Evolutionary conservation across 2,329 filamentous ascomycete species (phyloP), one percentile per base, ranked within the genome.

Genomic region (Microsporum audouinii): DNA sequence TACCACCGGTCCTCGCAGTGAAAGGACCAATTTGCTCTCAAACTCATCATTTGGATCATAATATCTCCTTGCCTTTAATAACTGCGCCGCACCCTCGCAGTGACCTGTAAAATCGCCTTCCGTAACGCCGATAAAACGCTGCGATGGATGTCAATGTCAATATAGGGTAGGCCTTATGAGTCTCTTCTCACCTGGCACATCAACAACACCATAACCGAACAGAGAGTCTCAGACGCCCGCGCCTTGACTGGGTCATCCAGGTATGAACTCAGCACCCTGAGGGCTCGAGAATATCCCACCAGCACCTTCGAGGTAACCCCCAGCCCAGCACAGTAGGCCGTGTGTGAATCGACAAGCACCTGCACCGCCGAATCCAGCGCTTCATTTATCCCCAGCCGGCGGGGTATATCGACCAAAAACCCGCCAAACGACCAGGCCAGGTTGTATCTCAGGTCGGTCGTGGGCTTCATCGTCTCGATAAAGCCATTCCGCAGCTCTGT

Each of bases 401-500:
- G 66, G 0, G 80, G 80, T 0, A 82, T 67, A n/a, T 78, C 71
- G 1, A 69, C 68, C 8, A 82, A 66, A 63, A 78, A 81, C 0
- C 67, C 65, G 0, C 79, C 80, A 62, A 79, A 82, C 12, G 69
- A 66, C 72, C 76, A 77, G 47, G 70, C 69, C 5, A 82, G 65
- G 51, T 80, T 78, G 63, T 78, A 81, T 17, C 77, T 71, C 17
- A 79, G 69, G 53, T 81, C 77, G 0, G 71, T 73, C 2, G 76
- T 69, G 31, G 67, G 66, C 45, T 69, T 68, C 34, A 74, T 68
- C 14, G 65, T 68, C 8, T 72, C 65, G 1, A 79, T 62, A 34
- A 74, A 71, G 2, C 71, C 56, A 67, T 67, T 57, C 62, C 72
- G 57, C 67, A 73, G 59, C 69, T 67, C 62, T 2, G 68, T 71